Evolutionary conservation across 352 stramenopile genomes (phyloP).

Genomic region (Globisporangium carolinianum): DNA sequence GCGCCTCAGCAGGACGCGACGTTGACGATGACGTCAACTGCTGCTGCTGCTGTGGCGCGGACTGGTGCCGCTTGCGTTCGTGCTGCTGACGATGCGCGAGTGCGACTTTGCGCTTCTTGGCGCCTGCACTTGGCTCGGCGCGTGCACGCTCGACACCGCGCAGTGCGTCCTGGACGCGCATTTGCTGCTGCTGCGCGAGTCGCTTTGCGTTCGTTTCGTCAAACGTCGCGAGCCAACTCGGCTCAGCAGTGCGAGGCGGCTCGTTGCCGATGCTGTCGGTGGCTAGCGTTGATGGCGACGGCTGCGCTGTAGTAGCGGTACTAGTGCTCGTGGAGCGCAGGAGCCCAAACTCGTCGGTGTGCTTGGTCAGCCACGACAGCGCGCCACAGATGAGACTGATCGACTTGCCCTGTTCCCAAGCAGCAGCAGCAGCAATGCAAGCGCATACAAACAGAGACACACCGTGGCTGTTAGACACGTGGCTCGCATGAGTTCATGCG

Average conservation of each 20-base stretch:
- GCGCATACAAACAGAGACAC: neutral
- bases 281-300: slow-evolving; percentile 1
- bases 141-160: slow-evolving; percentile 51
- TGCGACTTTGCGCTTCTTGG: slow-evolving; percentile 64
- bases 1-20: neutral
- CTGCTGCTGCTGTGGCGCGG: slow-evolving; percentile 3
- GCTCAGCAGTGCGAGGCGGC: slow-evolving; percentile 22
- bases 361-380: slow-evolving; percentile 73
- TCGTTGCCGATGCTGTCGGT: neutral
- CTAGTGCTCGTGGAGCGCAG: slow-evolving; percentile 6
- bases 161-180: slow-evolving; percentile 36
- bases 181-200: slow-evolving; percentile 37
- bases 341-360: slow-evolving; percentile 75
- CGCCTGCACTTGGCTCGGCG: slow-evolving; percentile 25
- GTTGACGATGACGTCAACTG: neutral
- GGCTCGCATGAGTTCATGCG: no score
- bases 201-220: slow-evolving; percentile 38
- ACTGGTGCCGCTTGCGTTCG: slow-evolving; percentile 31
- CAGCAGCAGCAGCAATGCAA: neutral
- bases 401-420: slow-evolving; percentile 72
- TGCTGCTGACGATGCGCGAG: slow-evolving; percentile 53
- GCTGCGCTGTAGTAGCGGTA: neutral
- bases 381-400: slow-evolving; percentile 88
- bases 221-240: slow-evolving; percentile 55
- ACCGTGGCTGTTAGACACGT: neutral